Conservation (phyloP, 345 rosid species). For the Geranium rotundifolium region DNA sequence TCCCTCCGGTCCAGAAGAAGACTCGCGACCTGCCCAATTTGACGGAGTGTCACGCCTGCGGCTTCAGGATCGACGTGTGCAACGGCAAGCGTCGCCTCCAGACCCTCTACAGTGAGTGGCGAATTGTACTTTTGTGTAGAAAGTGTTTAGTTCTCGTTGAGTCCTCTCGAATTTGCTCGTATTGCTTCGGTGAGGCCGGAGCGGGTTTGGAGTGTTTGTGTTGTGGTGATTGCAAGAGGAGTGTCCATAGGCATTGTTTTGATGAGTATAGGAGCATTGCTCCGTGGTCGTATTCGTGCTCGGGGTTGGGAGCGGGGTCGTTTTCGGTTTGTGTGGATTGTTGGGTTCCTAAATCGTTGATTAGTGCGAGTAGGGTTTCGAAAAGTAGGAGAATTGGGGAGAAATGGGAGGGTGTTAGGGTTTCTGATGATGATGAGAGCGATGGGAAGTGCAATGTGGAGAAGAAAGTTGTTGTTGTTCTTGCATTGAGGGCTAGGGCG, state of each 20-base stretch:
- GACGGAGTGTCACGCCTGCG: conserved; percentile 49
- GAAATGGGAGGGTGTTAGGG: conserved; percentile 1
- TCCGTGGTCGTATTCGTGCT: conserved; percentile 31
- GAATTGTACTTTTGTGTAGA: conserved; percentile 34
- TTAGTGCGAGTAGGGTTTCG: conserved; percentile 6
- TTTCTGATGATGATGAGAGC: conserved; percentile 13
- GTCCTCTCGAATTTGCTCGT: conserved; percentile 35
- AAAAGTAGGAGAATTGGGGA: conserved; percentile 10
- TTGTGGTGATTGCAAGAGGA: conserved; percentile 25
- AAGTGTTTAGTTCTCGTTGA: conserved; percentile 24
- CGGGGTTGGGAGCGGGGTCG: conserved; percentile 1
- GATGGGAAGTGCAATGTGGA: conserved; percentile 10
- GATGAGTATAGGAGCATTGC: conserved; percentile 12
- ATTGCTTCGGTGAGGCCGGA: conserved; percentile 29
- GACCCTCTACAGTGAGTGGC: conserved; percentile 48
- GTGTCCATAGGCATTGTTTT: conserved; percentile 33
- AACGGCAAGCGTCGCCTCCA: conserved; percentile 26
- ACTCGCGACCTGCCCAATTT: conserved; percentile 49
- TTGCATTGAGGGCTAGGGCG: conserved; percentile 20
- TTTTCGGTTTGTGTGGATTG: conserved; percentile 46
- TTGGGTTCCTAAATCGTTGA: conserved; percentile 43
- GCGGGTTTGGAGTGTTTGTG: conserved; percentile 11
- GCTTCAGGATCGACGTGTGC: conserved; percentile 30
- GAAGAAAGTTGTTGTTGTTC: conserved; percentile 14
- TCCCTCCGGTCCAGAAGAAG: conserved; percentile 13